Evolutionary conservation across 257 asterid species (phyloP), one percentile per base, ranked within the genome.

Genomic region (Thymus quinquecostatus): DNA sequence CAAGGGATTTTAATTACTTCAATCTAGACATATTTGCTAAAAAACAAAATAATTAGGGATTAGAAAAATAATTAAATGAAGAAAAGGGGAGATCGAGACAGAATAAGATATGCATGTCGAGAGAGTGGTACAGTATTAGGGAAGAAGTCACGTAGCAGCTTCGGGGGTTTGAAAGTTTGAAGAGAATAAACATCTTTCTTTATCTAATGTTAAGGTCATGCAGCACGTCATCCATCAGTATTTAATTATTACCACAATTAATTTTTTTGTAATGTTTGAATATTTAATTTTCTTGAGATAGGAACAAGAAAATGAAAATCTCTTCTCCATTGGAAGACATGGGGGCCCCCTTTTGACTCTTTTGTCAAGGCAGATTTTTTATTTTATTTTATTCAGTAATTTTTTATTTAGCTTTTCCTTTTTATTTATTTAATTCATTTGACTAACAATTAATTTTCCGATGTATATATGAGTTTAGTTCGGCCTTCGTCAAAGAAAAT

Each of bases 81-180:
- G 4, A 6, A 30, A 48, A 60, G 3, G 36, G 55, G 5, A 49
- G 69, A 73, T 36, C 9, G 40, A 28, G 77, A 60, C 64, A 66
- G 32, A 8, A 53, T 14, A 13, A 8, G 3, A 4, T 45, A 45
- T 45, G 50, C 29, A 48, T 61, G n/a, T 67, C 29, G 1, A 55
- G 41, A 63, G 33, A 69, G 33, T 9, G 29, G 54, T 64, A 38
- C 6, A 63, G 71, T 6, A 29, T 66, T 7, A 27, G 74, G 30
- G 60, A 50, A 10, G 86, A 68, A 82, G 77, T 56, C 60, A 36
- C 82, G 38, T 59, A 69, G 87, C 71, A 78, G 78, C 63, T 80
- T 83, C 83, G 58, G 9, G 79, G 53, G 27, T 60, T 78, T 69
- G 77, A 68, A 21, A 47, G 60, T 38, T 38, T 38, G 41, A 38